Evolutionary conservation across 106 monocot species (phyloP).

Genomic region (Narthecium ossifragum): DNA sequence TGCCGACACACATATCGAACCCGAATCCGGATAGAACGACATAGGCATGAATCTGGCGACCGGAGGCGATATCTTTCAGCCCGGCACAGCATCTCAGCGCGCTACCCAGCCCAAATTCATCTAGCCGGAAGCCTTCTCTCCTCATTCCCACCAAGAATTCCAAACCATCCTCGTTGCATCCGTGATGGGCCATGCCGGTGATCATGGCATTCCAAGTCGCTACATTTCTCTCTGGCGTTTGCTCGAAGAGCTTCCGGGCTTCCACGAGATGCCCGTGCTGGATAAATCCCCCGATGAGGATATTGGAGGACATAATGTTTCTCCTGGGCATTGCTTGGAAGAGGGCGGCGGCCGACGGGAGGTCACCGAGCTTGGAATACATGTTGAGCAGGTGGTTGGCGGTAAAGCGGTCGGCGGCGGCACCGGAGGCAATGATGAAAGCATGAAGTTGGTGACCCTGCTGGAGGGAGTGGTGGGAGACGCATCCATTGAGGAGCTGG

Average conservation of each 20-base stretch:
- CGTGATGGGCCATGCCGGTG: slow-evolving; percentile 42
- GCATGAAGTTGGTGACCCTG: slow-evolving; percentile 41
- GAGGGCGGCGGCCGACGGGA: slow-evolving; percentile 15
- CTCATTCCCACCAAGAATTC: slow-evolving; percentile 36
- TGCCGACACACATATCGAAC: slow-evolving; percentile 51
- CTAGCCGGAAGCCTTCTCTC: slow-evolving; percentile 30
- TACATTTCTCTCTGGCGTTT: slow-evolving; percentile 60
- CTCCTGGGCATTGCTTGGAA: slow-evolving; percentile 45
- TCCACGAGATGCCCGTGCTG: slow-evolving; percentile 28
- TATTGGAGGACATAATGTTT: slow-evolving; percentile 73
- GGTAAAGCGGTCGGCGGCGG: slow-evolving; percentile 53
- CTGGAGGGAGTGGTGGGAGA: slow-evolving; percentile 11
- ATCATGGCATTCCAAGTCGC: slow-evolving; percentile 76
- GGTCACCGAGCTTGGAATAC: slow-evolving; percentile 39
- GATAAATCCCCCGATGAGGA: slow-evolving; percentile 45
- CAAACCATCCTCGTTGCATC: slow-evolving; percentile 40
- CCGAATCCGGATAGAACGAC: slow-evolving; percentile 34
- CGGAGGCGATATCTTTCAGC: slow-evolving; percentile 27
- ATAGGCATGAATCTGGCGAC: slow-evolving; percentile 50
- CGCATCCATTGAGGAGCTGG: slow-evolving; percentile 38
- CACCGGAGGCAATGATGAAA: slow-evolving; percentile 47
- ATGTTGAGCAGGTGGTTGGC: slow-evolving; percentile 67
- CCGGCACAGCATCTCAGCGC: slow-evolving; percentile 51
- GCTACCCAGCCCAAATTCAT: slow-evolving; percentile 67
- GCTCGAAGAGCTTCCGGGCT: slow-evolving; percentile 50